These are phyloP conservation scores for Penicillium occitanis DNA, from an alignment of 2,329 filamentous ascomycete genomes.

Conservation along the genomic window DNA sequence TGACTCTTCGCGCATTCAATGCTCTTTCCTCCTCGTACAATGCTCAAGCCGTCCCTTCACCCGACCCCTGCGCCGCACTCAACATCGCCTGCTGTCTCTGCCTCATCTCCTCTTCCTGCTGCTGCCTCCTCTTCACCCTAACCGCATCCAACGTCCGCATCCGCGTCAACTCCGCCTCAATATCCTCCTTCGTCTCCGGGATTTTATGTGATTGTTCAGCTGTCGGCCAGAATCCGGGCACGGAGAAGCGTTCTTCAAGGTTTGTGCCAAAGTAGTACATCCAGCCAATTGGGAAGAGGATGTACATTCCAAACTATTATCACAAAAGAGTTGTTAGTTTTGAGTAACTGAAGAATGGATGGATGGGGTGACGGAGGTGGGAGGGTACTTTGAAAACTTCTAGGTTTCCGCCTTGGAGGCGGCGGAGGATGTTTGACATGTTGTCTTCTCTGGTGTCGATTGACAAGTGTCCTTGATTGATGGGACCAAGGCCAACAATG, in stretches of 20 bases:
- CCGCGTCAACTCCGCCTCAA: slow-evolving; percentile 74
- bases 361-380: not conserved
- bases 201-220: slow-evolving; percentile 54
- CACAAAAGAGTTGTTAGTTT: not conserved
- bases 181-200: slow-evolving; percentile 57
- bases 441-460: not conserved
- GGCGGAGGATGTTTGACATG: slow-evolving; percentile 46
- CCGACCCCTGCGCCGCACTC: not conserved
- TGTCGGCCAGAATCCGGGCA: slow-evolving; percentile 92
- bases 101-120: slow-evolving; percentile 27
- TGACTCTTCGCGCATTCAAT: not conserved
- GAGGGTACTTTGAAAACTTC: slow-evolving; percentile 83
- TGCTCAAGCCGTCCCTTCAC: slow-evolving; percentile 11
- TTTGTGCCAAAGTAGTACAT: slow-evolving; percentile 99
- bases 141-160: slow-evolving; percentile 55
- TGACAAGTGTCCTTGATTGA: not conserved
- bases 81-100: slow-evolving; percentile 11
- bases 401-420: slow-evolving; percentile 80
- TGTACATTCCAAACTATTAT: slow-evolving; percentile 89
- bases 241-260: slow-evolving; percentile 85
- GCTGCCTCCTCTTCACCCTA: slow-evolving; percentile 50
- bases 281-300: slow-evolving; percentile 97
- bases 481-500: too few relatives aligned
- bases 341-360: not conserved
- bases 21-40: not conserved